These are phyloP conservation scores for Aspergillus sp. DNA, from an alignment of 2,329 filamentous ascomycete species.

Conservation along the genomic window DNA sequence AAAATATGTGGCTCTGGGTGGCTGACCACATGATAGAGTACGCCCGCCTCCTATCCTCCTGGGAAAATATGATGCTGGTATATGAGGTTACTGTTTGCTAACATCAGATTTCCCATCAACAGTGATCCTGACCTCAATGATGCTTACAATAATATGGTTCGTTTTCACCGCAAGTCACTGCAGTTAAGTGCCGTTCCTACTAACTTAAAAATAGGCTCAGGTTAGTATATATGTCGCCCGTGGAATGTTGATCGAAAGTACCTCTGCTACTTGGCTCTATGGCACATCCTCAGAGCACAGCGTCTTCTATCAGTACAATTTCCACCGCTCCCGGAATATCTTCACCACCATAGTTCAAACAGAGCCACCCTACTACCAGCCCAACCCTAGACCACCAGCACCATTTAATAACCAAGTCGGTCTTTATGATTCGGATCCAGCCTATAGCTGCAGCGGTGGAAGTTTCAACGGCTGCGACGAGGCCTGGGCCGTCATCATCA, in stretches of 20 bases:
- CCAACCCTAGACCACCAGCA: conserved; percentile 3
- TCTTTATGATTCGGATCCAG: background rate
- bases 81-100: background rate
- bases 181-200: background rate
- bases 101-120: background rate
- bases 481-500: conserved; percentile 7
- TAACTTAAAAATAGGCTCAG: background rate
- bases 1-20: conserved; percentile 12
- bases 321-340: conserved; percentile 5
- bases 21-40: conserved; percentile 11
- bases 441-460: background rate
- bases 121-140: conserved; percentile 7
- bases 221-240: conserved; percentile 6
- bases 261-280: conserved; percentile 7
- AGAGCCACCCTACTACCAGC: conserved; percentile 8
- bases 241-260: conserved; percentile 5
- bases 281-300: conserved; percentile 9
- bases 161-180: background rate
- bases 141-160: conserved; percentile 8
- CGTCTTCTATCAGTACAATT: conserved; percentile 10
- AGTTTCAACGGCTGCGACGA: conserved; percentile 4
- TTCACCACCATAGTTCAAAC: conserved; percentile 8
- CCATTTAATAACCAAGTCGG: conserved; percentile 2
- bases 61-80: background rate
- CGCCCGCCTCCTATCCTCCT: background rate